Base-by-base conservation (phyloP, 2,329 filamentous ascomycete species). In the Sporothrix luriei region DNA sequence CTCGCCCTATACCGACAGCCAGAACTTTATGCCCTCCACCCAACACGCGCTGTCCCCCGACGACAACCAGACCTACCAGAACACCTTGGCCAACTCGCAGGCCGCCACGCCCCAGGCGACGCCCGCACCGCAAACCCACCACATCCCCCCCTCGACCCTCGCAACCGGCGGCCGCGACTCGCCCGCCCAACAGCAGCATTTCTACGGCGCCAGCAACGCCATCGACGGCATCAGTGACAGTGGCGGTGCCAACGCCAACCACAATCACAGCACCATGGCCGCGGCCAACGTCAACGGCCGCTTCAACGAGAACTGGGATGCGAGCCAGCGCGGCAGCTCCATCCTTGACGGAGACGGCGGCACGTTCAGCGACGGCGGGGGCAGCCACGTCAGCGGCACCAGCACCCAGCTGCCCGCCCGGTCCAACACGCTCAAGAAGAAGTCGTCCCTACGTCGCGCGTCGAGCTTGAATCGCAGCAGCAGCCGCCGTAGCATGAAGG, bases 351-450 rank as follows among this genome's bases (percentile, higher is more conserved):
- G 82, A 64, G 80, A 80, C 49, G 77, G 69, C 38, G 70, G 72
- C 74, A 75, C 72, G 76, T 76, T 85, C 79, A 80, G 85, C 70
- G 80, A 81, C 52, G 79, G 79, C 59, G 79, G 79, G 59, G 76
- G 74, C 49, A 75, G 78, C 57, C n/a, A 10, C 57, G 76, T 74
- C 49, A 75, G 78, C 49, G 26, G 16, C 38, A 40, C 43, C 66
- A 52, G 65, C 40, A 76, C 62, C 57, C 73, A 79, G 61, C 77
- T 80, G 52, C 79, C 85, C 38, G 80, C 81, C 65, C 80, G 85
- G 54, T 80, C 81, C 64, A 92, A 92, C 71, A 97, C 94, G 0
- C 84, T 98, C 75, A 95, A 92, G 83, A 98, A 98, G 84, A 95
- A 93, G 80, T 83, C 83, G 29, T 97, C 93, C 11, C 78, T 97